Evolutionary conservation across 495 filamentous ascomycete species (phyloP).

Genomic region (Penicillium diatomitis): DNA sequence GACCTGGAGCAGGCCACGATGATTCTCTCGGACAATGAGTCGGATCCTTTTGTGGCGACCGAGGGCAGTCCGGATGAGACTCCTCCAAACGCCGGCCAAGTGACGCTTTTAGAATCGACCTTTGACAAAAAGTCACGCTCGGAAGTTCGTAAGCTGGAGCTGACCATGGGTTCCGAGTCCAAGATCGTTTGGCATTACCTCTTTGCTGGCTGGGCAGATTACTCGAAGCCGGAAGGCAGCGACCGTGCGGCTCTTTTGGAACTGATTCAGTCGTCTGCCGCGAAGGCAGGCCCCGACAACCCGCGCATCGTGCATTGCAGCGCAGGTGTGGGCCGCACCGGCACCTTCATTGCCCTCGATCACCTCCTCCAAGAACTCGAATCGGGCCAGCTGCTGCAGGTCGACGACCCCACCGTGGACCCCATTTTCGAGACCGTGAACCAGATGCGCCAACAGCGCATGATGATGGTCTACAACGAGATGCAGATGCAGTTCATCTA

Average conservation of each 20-base stretch:
- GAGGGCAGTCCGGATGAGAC: conserved; percentile 13
- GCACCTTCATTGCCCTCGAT: conserved; percentile 93
- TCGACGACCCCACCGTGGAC: conserved; percentile 38
- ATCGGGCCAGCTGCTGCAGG: conserved; percentile 53
- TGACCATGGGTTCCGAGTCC: conserved; percentile 48
- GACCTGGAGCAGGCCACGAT: conserved; percentile 45
- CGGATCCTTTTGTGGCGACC: conserved; percentile 21
- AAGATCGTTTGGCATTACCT: conserved; percentile 82
- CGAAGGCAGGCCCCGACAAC: conserved; percentile 58
- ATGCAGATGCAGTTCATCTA: conserved; percentile 85
- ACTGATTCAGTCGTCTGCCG: conserved; percentile 64
- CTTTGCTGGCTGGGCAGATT: conserved; percentile 92
- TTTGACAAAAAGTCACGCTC: conserved; percentile 41
- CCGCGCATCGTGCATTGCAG: conserved; percentile 90
- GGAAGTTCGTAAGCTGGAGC: conserved; percentile 46
- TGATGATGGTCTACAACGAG: conserved; percentile 93
- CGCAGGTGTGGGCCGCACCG: conserved; percentile 87
- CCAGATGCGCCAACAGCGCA: conserved; percentile 74
- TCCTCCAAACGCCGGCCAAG: conserved; percentile 21
- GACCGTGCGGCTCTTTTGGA: conserved; percentile 72
- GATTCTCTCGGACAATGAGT: conserved; percentile 49
- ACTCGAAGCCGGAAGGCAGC: conserved; percentile 71
- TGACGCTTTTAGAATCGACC: conserved; percentile 40
- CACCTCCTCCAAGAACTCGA: conserved; percentile 76
- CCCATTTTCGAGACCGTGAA: conserved; percentile 70